Evolutionary conservation across 768 basidiomycete species (phyloP).

Genomic region (Kwoniella dendrophila): DNA sequence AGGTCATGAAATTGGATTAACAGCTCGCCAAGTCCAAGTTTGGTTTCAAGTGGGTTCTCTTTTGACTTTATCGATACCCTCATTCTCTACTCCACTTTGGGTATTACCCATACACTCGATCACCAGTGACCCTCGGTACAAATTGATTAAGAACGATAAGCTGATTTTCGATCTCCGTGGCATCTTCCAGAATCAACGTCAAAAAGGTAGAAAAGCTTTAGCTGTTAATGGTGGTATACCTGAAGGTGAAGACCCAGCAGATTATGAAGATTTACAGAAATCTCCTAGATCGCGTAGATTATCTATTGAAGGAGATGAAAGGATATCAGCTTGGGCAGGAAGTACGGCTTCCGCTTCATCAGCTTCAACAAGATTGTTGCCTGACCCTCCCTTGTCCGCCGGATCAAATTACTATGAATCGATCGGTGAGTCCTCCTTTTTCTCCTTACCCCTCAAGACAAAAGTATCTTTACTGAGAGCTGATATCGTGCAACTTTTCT

Average conservation of each 20-base stretch:
- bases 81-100: too few relatives aligned
- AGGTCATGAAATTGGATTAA: slow-evolving; percentile 31
- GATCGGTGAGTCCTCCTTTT: slow-evolving; percentile 1
- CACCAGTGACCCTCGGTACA: too few relatives aligned
- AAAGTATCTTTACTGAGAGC: too few relatives aligned
- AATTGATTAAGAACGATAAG: background rate
- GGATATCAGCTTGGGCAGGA: slow-evolving; percentile 19
- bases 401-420: slow-evolving; percentile 7
- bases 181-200: slow-evolving; percentile 27
- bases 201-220: slow-evolving; percentile 21
- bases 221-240: slow-evolving; percentile 24
- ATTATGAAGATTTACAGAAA: slow-evolving; percentile 27
- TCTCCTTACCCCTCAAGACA: too few relatives aligned
- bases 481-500: slow-evolving; percentile 1
- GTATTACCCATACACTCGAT: too few relatives aligned
- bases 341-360: slow-evolving; percentile 1
- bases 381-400: slow-evolving; percentile 5
- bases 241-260: slow-evolving; percentile 25
- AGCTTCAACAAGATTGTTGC: slow-evolving; percentile 6
- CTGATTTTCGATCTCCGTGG: background rate
- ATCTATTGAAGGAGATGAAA: slow-evolving; percentile 17
- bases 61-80: too few relatives aligned
- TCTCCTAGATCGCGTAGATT: slow-evolving; percentile 20
- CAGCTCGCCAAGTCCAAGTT: slow-evolving; percentile 48
- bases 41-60: slow-evolving; percentile 48